Conservation (phyloP, 805 yeast genomes). For the Zygosaccharomyces gambellarensis region DNA sequence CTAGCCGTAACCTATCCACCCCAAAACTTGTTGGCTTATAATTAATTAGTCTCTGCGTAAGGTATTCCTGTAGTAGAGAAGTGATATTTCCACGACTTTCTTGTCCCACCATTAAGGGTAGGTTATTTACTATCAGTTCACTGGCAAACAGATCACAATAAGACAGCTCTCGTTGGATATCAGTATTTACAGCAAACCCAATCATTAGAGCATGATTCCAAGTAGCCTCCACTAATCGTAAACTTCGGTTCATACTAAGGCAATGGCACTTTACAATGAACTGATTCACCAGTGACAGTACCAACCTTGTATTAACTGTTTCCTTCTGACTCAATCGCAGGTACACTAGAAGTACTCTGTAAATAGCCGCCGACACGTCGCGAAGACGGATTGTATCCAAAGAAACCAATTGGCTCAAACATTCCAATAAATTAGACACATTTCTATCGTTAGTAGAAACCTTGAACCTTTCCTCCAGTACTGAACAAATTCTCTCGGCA, state of each 20-base stretch:
- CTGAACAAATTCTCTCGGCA: conserved; percentile 14
- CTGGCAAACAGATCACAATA: conserved; percentile 44
- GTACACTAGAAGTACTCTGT: conserved; percentile 20
- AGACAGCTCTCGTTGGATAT: conserved; percentile 41
- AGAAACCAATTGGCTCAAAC: conserved; percentile 22
- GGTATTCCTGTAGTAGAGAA: conserved; percentile 16
- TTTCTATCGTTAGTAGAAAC: conserved; percentile 24
- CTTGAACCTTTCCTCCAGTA: conserved; percentile 14
- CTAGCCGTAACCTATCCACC: conserved; percentile 3
- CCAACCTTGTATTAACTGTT: conserved; percentile 29
- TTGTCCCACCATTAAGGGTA: conserved; percentile 23
- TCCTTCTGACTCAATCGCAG: conserved; percentile 26
- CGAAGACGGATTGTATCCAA: conserved; percentile 25
- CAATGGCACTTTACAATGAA: conserved; percentile 41
- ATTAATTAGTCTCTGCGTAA: conserved; percentile 11
- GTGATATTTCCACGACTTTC: conserved; percentile 7
- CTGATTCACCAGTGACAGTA: conserved; percentile 45
- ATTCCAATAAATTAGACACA: conserved; percentile 25
- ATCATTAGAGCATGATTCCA: conserved; percentile 35
- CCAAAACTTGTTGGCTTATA: conserved; percentile 13
- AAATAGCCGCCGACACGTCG: conserved; percentile 18
- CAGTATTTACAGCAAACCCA: conserved; percentile 40
- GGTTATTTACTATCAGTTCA: conserved; percentile 34
- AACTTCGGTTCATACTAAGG: conserved; percentile 36
- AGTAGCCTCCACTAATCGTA: conserved; percentile 39